Evolutionary conservation across 2,329 filamentous ascomycete species (phyloP).

Genomic region (Penicillium sp.): DNA sequence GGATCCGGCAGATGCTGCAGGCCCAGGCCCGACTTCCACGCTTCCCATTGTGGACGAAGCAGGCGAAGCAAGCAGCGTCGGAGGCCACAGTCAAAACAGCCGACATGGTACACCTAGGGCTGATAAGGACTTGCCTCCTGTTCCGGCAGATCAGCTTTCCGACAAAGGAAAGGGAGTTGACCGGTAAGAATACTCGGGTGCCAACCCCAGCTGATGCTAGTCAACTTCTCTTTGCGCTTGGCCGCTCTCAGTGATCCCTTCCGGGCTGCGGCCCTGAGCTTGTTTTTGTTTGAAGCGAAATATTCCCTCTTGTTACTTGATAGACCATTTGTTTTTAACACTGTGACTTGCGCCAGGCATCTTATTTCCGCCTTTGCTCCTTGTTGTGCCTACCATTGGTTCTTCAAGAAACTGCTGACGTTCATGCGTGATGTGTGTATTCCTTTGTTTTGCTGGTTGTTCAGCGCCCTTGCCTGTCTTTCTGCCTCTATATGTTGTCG

Average conservation of each 20-base stretch:
- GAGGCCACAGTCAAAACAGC: constrained; percentile 57
- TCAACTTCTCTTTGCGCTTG: background rate
- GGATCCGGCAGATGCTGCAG: constrained; percentile 56
- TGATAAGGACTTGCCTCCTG: constrained; percentile 33
- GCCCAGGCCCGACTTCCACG: constrained; percentile 53
- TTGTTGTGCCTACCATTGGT: constrained; percentile 5
- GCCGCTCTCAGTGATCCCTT: background rate
- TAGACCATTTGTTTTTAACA: constrained; percentile 17
- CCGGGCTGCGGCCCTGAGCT: background rate
- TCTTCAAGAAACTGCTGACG: constrained; percentile 27
- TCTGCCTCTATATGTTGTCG: background rate
- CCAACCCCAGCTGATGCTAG: constrained; percentile 8
- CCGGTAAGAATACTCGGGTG: constrained; percentile 5
- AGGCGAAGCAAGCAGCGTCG: constrained; percentile 70
- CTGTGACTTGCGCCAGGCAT: constrained; percentile 19
- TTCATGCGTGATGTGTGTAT: constrained; percentile 36
- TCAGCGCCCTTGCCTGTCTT: constrained; percentile 14
- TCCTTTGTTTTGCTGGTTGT: constrained; percentile 19
- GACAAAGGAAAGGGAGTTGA: constrained; percentile 29
- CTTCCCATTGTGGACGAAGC: constrained; percentile 88
- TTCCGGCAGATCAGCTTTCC: constrained; percentile 20
- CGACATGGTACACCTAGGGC: constrained; percentile 25
- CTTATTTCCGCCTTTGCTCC: constrained; percentile 12
- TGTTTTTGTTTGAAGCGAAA: constrained; percentile 22
- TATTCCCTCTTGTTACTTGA: constrained; percentile 23